A percentile compares a stretch with the other conserved stretches of the same genome.
phyloP scores from a whole-genome alignment of 805 yeast genomes.

The Grigorovia transvaalensis region DNA sequence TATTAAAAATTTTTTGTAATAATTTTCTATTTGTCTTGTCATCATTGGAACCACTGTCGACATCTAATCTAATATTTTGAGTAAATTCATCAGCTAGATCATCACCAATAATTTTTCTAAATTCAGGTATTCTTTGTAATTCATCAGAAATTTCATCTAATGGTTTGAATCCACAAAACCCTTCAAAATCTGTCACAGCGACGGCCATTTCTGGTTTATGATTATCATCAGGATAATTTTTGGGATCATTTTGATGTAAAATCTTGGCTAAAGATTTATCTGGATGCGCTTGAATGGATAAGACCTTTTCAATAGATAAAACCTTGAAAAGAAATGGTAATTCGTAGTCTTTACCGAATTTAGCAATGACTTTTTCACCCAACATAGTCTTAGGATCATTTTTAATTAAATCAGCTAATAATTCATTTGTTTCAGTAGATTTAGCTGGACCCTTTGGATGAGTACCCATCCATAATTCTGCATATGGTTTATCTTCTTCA shows the following conservation, averaged over 20 bases:
- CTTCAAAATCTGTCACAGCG: conserved; percentile 92
- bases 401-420: conserved; percentile 59
- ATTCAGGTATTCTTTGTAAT: conserved; percentile 66
- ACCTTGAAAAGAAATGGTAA: conserved; percentile 93
- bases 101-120: conserved; percentile 57
- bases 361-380: conserved; percentile 45
- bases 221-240: conserved; percentile 93
- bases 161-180: conserved; percentile 97
- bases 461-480: conserved; percentile 99
- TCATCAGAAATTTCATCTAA: conserved; percentile 62
- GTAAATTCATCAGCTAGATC: conserved; percentile 47
- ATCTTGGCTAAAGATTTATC: conserved; percentile 74
- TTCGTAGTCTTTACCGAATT: conserved; percentile 60
- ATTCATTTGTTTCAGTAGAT: conserved; percentile 42
- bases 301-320: conserved; percentile 81
- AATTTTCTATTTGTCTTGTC: conserved; percentile 51
- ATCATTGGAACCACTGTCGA: conserved; percentile 38
- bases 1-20: conserved; percentile 65
- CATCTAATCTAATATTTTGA: conserved; percentile 35
- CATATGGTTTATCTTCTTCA: conserved; percentile 77
- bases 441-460: conserved; percentile 85
- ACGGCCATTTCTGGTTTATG: conserved; percentile 99
- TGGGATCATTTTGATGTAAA: conserved; percentile 75
- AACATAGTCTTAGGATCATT: conserved; percentile 47
- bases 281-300: conserved; percentile 96